phyloP scores from a whole-genome alignment of 2,329 filamentous ascomycete genomes.

The Bretziella fagacearum region DNA sequence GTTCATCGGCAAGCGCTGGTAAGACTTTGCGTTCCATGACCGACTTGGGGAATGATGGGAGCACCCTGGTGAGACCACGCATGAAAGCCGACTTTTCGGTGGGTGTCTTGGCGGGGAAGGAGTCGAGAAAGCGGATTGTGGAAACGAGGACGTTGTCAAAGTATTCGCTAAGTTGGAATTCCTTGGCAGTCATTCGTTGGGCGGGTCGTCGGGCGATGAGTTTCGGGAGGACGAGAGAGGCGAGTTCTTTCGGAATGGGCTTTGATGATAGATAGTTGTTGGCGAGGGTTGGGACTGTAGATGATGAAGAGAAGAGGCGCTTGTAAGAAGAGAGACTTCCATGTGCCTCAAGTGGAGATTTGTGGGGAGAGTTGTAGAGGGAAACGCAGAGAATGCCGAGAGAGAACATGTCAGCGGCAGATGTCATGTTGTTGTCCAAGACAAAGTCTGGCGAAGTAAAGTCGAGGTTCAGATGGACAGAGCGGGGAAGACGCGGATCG shows the following conservation, averaged over 20 bases:
- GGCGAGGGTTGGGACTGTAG: constrained; percentile 55
- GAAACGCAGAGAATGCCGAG: constrained; percentile 76
- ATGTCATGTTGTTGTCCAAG: constrained; percentile 71
- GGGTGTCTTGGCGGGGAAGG: constrained; percentile 76
- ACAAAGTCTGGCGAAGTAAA: constrained; percentile 92
- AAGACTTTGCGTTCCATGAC: constrained; percentile 92
- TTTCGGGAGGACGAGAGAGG: constrained; percentile 58
- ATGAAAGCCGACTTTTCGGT: constrained; percentile 86
- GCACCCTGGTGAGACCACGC: constrained; percentile 68
- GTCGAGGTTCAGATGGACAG: constrained; percentile 80
- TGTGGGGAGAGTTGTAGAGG: constrained; percentile 87
- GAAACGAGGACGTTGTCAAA: constrained; percentile 96
- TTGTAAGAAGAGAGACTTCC: constrained; percentile 73
- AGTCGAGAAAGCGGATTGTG: constrained; percentile 86
- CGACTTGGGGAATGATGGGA: constrained; percentile 81
- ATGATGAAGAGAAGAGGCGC: constrained; percentile 60
- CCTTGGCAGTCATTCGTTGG: constrained; percentile 68
- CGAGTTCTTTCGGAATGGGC: constrained; percentile 63
- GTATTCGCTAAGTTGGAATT: constrained; percentile 89
- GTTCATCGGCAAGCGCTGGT: constrained; percentile 75
- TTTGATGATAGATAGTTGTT: constrained; percentile 77
- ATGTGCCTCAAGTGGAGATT: constrained; percentile 68
- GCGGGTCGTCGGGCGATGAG: constrained; percentile 78
- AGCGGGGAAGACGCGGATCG: constrained; percentile 64
- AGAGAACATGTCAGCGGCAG: constrained; percentile 83